Evolutionary conservation across 2,329 filamentous ascomycete genomes (phyloP).

Genomic region (Zalaria obscura): DNA sequence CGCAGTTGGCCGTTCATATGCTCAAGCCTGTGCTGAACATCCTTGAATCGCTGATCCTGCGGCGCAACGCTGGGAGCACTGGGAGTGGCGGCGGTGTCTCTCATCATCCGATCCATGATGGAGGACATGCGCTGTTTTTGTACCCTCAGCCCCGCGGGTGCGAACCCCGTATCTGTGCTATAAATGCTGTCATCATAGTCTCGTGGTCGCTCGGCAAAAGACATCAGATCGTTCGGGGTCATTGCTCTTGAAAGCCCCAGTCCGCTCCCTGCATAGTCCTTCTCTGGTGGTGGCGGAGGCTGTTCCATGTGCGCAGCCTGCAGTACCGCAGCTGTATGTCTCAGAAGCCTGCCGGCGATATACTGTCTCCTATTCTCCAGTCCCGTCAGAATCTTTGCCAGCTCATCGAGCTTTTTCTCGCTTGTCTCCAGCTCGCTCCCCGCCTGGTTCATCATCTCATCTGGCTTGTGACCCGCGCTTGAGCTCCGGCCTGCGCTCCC

Average conservation of each 20-base stretch:
- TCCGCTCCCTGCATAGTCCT: not conserved
- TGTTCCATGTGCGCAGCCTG: constrained; percentile 71
- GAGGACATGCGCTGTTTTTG: not conserved
- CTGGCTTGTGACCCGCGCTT: constrained; percentile 18
- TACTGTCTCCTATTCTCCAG: constrained; percentile 65
- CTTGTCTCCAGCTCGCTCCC: constrained; percentile 62
- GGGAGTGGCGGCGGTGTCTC: not conserved
- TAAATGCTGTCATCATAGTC: constrained; percentile 7
- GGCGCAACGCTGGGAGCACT: not conserved
- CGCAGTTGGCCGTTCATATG: constrained; percentile 16
- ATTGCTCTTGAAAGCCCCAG: not conserved
- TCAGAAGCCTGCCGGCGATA: constrained; percentile 60
- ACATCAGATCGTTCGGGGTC: not conserved
- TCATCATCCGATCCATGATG: not conserved
- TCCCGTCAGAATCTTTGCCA: constrained; percentile 65
- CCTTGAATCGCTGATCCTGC: constrained; percentile 1
- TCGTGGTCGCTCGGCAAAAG: not conserved
- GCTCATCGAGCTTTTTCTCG: constrained; percentile 70
- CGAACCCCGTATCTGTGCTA: not conserved
- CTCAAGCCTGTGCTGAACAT: constrained; percentile 17
- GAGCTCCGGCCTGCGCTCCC: constrained; percentile 17
- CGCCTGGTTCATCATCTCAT: constrained; percentile 35
- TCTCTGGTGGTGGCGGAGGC: not conserved
- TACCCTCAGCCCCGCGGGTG: not conserved
- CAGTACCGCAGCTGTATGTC: constrained; percentile 85